These are phyloP conservation scores for Coprinopsis marcescibilis DNA, from an alignment of 768 basidiomycete genomes.

Conservation along the genomic window DNA sequence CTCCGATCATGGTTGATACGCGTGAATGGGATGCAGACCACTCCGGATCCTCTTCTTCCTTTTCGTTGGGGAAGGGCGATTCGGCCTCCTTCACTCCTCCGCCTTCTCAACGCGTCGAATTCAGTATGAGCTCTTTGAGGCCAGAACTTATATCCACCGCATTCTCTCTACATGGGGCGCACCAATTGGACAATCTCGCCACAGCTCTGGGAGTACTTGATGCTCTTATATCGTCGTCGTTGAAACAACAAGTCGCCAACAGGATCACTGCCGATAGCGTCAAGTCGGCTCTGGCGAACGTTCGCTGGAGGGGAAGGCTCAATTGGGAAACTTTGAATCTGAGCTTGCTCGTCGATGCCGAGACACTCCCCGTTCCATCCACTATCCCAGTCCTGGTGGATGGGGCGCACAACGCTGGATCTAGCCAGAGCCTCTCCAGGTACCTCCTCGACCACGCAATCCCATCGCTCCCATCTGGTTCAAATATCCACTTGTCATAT, in stretches of 20 bases:
- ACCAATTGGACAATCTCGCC: conserved; percentile 84
- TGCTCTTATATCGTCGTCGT: conserved; percentile 32
- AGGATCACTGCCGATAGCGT: conserved; percentile 48
- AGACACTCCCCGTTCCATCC: neutral
- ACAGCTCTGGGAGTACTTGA: conserved; percentile 57
- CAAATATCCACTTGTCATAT: conserved; percentile 48
- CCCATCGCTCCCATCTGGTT: conserved; percentile 12
- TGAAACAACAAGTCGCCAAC: conserved; percentile 15
- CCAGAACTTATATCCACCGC: conserved; percentile 36
- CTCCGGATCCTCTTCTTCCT: too few relatives aligned
- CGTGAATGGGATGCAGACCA: conserved; percentile 28
- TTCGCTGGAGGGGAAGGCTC: conserved; percentile 80
- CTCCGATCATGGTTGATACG: conserved; percentile 37
- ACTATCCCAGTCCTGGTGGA: conserved; percentile 62
- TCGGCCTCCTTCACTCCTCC: conserved; percentile 16
- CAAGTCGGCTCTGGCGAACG: conserved; percentile 47
- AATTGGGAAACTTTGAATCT: conserved; percentile 51
- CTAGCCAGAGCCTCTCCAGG: conserved; percentile 5
- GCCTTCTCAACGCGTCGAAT: conserved; percentile 34
- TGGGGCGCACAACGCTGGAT: conserved; percentile 81
- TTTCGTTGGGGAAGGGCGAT: conserved; percentile 30
- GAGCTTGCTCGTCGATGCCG: conserved; percentile 11
- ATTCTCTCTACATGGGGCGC: conserved; percentile 70
- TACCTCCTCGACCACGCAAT: conserved; percentile 1
- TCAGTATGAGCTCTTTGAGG: conserved; percentile 37